These are phyloP conservation scores for Fomitopsis palustris DNA, from an alignment of 1,284 basidiomycete species.

Conservation along the genomic window DNA sequence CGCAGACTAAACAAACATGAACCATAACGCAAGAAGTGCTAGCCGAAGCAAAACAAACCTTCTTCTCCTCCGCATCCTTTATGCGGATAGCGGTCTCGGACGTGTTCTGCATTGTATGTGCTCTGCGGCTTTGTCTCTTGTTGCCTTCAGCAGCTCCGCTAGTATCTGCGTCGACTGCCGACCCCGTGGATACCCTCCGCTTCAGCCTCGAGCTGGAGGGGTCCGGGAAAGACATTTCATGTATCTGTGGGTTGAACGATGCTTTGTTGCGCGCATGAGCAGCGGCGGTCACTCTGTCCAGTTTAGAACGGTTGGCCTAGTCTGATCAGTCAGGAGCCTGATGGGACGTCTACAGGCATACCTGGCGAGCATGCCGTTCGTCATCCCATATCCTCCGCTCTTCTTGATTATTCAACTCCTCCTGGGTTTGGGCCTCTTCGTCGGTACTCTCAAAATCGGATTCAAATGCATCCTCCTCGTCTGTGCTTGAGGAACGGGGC, in stretches of 20 bases:
- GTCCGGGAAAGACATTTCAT: slow-evolving; percentile 23
- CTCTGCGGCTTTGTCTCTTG: slow-evolving; percentile 61
- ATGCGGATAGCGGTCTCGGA: slow-evolving; percentile 57
- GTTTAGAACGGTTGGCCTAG: slow-evolving; percentile 50
- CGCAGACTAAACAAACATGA: slow-evolving; percentile 39
- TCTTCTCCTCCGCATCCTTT: slow-evolving; percentile 60
- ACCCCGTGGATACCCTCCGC: slow-evolving; percentile 52
- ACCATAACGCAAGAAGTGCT: neutral
- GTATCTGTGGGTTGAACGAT: slow-evolving; percentile 54
- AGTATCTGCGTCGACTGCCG: slow-evolving; percentile 53
- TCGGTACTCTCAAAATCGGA: slow-evolving; percentile 83
- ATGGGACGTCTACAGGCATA: slow-evolving; percentile 20
- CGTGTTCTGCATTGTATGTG: slow-evolving; percentile 63
- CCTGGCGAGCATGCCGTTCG: slow-evolving; percentile 56
- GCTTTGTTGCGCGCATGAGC: slow-evolving; percentile 62
- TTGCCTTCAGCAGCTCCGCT: slow-evolving; percentile 45
- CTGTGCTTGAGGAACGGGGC: slow-evolving; percentile 31
- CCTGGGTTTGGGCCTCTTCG: slow-evolving; percentile 53
- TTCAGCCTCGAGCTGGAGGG: slow-evolving; percentile 35
- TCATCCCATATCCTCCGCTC: slow-evolving; percentile 60
- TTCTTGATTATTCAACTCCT: slow-evolving; percentile 44
- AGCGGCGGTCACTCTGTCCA: slow-evolving; percentile 58
- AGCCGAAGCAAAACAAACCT: slow-evolving; percentile 35
- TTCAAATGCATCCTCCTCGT: slow-evolving; percentile 75
- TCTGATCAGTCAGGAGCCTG: neutral